Conservation (phyloP, 352 stramenopile species). For the Phytopythium vexans region DNA sequence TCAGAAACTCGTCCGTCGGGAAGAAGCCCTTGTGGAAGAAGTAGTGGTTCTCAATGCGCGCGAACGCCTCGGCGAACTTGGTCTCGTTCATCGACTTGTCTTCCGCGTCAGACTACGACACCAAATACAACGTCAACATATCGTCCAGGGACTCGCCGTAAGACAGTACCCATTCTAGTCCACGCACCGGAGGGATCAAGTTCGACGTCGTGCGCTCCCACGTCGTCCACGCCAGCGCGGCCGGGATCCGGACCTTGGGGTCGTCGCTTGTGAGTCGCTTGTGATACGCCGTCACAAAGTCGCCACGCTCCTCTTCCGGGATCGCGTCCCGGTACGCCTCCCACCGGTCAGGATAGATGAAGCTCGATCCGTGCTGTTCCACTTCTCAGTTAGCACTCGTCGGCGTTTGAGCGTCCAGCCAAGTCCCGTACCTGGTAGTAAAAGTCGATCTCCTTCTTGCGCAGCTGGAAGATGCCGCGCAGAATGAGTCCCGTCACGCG, state of each 20-base stretch:
- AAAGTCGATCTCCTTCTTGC: conserved; percentile 91
- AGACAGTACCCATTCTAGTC: neutral
- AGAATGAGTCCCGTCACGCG: conserved; percentile 86
- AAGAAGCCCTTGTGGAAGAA: conserved; percentile 92
- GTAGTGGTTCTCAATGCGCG: conserved; percentile 93
- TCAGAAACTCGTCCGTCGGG: conserved; percentile 79
- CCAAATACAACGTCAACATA: neutral
- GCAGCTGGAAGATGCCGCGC: conserved; percentile 91
- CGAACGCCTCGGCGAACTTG: conserved; percentile 88
- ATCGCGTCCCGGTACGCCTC: conserved; percentile 88
- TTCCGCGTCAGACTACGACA: conserved; percentile 42
- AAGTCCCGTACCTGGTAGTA: conserved; percentile 73
- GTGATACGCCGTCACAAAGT: conserved; percentile 87
- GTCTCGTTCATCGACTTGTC: conserved; percentile 77
- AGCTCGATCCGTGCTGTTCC: conserved; percentile 68
- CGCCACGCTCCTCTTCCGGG: conserved; percentile 74
- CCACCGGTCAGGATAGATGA: conserved; percentile 91
- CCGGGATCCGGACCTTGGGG: conserved; percentile 71
- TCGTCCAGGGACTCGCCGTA: neutral
- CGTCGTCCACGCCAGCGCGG: conserved; percentile 87
- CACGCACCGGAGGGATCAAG: conserved; percentile 57
- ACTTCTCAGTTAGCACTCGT: conserved; percentile 1
- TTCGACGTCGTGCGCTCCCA: conserved; percentile 91
- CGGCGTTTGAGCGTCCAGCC: neutral
- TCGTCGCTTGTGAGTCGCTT: conserved; percentile 86